Evolutionary conservation across 495 filamentous ascomycete species (phyloP).

Genomic region (Bacidia gigantensis): DNA sequence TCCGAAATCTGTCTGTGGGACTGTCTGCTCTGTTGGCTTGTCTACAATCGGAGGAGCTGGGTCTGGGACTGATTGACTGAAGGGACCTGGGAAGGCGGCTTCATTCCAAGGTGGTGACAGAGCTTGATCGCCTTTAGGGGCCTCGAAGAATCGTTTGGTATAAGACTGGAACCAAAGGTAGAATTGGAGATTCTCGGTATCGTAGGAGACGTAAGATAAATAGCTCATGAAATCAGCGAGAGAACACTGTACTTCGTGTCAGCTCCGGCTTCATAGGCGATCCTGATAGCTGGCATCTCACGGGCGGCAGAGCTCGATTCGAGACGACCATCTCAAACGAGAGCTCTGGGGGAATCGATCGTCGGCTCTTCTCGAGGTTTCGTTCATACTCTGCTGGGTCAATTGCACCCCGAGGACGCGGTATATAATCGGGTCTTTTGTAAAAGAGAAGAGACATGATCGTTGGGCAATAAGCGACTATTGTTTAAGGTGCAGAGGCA

Average conservation of each 20-base stretch:
- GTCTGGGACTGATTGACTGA: constrained; percentile 4
- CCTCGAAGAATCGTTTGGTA: constrained; percentile 24
- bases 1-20: constrained; percentile 1
- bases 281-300: constrained; percentile 30
- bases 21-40: not conserved
- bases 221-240: constrained; percentile 24
- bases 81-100: constrained; percentile 7
- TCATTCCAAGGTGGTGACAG: constrained; percentile 22
- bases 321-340: constrained; percentile 32
- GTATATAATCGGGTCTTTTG: too few relatives aligned
- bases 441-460: too few relatives aligned
- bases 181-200: constrained; percentile 39
- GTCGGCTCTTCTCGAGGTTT: constrained; percentile 17
- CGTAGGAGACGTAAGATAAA: constrained; percentile 31
- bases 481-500: too few relatives aligned
- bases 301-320: constrained; percentile 31
- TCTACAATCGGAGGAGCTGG: constrained; percentile 6
- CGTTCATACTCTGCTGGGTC: constrained; percentile 22
- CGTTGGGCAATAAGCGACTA: too few relatives aligned
- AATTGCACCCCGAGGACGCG: constrained; percentile 19
- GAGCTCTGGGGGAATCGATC: constrained; percentile 27
- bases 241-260: not conserved
- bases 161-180: constrained; percentile 39
- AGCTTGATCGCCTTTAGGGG: constrained; percentile 15
- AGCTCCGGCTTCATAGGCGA: not conserved